These are phyloP conservation scores for Aspergillus bombycis DNA, from an alignment of 2,329 filamentous ascomycete genomes.

Conservation along the genomic window DNA sequence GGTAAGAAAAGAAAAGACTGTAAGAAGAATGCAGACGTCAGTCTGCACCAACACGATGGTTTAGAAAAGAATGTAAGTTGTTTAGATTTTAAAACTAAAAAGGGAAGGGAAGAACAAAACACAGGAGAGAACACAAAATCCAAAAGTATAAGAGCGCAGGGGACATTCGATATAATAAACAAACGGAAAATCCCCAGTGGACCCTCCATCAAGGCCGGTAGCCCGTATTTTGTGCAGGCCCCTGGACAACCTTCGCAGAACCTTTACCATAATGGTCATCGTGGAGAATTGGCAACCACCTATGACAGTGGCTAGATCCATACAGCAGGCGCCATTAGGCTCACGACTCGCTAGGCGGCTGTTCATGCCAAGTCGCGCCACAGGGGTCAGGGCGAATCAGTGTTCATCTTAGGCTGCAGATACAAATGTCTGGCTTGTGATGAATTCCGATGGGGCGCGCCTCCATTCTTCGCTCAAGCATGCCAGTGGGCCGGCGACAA, in stretches of 20 bases:
- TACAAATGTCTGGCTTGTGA: not conserved
- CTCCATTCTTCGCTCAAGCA: slow-evolving; percentile 23
- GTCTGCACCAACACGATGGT: slow-evolving; percentile 15
- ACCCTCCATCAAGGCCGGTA: not conserved
- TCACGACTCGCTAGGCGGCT: slow-evolving; percentile 7
- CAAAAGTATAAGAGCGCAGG: slow-evolving; percentile 13
- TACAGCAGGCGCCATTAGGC: slow-evolving; percentile 7
- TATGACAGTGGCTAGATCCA: slow-evolving; percentile 12
- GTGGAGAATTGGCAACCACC: not conserved
- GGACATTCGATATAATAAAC: slow-evolving; percentile 8
- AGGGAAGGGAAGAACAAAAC: slow-evolving; percentile 12
- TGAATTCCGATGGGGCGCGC: not conserved
- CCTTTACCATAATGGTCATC: not conserved
- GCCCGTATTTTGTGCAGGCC: not conserved
- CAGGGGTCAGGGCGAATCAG: slow-evolving; percentile 18
- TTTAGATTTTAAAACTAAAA: not conserved
- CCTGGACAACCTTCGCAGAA: not conserved
- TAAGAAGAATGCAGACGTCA: slow-evolving; percentile 18
- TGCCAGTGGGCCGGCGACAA: slow-evolving; percentile 19
- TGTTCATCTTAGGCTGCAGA: not conserved
- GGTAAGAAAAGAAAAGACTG: slow-evolving; percentile 7
- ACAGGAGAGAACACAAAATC: slow-evolving; percentile 11
- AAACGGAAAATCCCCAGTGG: not conserved
- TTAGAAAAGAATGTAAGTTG: slow-evolving; percentile 23
- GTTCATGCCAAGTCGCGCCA: slow-evolving; percentile 5